Percentiles rank a stretch among this genome's conserved stretches.
Evolutionary conservation across 805 yeast genomes (phyloP).

Genomic region (Millerozyma miso): DNA sequence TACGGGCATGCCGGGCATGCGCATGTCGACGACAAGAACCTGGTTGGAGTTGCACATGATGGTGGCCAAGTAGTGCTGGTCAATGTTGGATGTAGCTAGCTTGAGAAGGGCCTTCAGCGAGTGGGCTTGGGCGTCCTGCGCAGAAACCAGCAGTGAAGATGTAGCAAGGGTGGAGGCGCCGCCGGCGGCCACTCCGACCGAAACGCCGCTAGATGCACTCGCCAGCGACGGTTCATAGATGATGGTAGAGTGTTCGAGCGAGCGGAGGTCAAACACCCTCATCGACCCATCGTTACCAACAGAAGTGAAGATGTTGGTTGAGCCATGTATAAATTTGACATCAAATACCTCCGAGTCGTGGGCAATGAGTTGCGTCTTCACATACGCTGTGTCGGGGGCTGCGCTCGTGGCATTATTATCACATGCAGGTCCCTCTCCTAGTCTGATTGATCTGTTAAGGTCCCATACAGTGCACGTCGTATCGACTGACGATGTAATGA

Average conservation of each 20-base stretch:
- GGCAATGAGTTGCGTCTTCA: conserved; percentile 91
- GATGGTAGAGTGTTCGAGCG: conserved; percentile 90
- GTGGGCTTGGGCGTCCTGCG: conserved; percentile 10
- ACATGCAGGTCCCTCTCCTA: conserved; percentile 3
- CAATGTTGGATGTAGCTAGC: conserved; percentile 72
- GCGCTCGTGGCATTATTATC: conserved; percentile 1
- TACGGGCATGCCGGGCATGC: conserved; percentile 83
- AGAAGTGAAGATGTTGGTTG: conserved; percentile 77
- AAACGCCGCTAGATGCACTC: conserved; percentile 9
- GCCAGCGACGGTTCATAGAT: conserved; percentile 74
- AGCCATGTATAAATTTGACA: conserved; percentile 74
- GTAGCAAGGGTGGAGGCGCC: conserved; percentile 1
- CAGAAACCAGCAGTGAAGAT: neutral
- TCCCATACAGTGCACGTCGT: conserved; percentile 99
- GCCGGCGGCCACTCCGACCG: conserved; percentile 1
- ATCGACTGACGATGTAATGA: conserved; percentile 86
- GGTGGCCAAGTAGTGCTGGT: conserved; percentile 80
- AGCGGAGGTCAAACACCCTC: conserved; percentile 83
- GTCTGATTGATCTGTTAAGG: conserved; percentile 34
- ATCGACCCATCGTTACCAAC: conserved; percentile 96
- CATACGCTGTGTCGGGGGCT: conserved; percentile 48
- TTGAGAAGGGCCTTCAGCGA: conserved; percentile 66
- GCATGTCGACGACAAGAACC: conserved; percentile 71
- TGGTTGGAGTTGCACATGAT: conserved; percentile 66
- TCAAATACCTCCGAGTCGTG: conserved; percentile 95